Evolutionary conservation across 2,329 filamentous ascomycete species (phyloP).

Genomic region (Fusarium azukiicola): DNA sequence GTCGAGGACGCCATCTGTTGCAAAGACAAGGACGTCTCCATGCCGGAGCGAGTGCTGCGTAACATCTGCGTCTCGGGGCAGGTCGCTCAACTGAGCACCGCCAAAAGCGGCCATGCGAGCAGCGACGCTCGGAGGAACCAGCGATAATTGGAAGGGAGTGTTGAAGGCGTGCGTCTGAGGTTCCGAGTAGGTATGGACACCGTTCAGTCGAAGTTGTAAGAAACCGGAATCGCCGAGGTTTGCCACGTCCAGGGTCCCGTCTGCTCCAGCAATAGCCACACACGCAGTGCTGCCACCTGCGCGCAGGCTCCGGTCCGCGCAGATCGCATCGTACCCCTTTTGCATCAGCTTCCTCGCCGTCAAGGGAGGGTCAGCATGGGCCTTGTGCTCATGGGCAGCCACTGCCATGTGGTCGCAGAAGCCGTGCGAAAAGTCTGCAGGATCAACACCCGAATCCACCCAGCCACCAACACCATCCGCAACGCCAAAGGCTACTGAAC

Average conservation of each 20-base stretch:
- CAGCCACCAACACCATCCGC: constrained; percentile 98
- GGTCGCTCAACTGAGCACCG: constrained; percentile 89
- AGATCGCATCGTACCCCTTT: constrained; percentile 90
- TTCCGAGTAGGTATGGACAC: constrained; percentile 89
- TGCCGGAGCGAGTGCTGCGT: constrained; percentile 89
- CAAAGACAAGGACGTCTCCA: constrained; percentile 96
- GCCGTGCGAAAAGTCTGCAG: constrained; percentile 96
- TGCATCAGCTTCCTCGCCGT: constrained; percentile 88
- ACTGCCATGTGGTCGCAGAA: constrained; percentile 96
- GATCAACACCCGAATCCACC: constrained; percentile 95
- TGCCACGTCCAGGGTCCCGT: constrained; percentile 91
- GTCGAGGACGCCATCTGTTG: constrained; percentile 97
- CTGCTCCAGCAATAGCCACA: constrained; percentile 87
- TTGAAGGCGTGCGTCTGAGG: constrained; percentile 99
- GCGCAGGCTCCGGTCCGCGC: constrained; percentile 84
- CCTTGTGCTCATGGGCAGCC: constrained; percentile 80
- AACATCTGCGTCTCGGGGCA: constrained; percentile 91
- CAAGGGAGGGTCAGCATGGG: constrained; percentile 64
- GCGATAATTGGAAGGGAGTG: constrained; percentile 95
- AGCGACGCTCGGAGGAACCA: constrained; percentile 90
- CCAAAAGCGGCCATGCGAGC: constrained; percentile 92
- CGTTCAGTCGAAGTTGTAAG: constrained; percentile 91
- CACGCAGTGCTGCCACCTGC: constrained; percentile 97
- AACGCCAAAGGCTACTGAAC: constrained; percentile 90
- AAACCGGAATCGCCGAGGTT: constrained; percentile 98